Conservation (phyloP, 169 alveolate species). For the Plasmodium ovale region DNA sequence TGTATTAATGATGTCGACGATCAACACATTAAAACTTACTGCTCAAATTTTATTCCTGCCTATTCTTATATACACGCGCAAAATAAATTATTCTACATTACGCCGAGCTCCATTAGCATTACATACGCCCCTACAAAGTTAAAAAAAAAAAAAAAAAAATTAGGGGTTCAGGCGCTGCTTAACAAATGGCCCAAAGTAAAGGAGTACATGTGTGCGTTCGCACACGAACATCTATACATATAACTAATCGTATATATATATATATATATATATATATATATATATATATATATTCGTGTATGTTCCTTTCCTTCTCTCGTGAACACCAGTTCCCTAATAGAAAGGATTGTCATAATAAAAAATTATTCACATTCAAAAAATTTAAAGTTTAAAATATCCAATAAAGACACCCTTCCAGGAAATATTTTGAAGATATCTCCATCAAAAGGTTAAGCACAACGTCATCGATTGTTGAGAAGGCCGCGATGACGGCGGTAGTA, state of each 20-base stretch:
- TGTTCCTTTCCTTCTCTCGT: constrained; percentile 6
- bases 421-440: constrained; percentile 54
- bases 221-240: no score
- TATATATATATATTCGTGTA: constrained; percentile 11
- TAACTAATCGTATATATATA: no score
- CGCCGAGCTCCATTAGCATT: constrained; percentile 72
- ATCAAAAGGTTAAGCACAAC: constrained; percentile 28
- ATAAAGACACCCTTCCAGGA: constrained; percentile 45
- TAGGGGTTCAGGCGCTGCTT: no score
- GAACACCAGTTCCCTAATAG: constrained; percentile 34
- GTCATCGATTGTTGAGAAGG: no score
- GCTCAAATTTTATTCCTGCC: constrained; percentile 66
- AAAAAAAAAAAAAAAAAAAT: constrained; percentile 7
- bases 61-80: constrained; percentile 62
- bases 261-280: background rate
- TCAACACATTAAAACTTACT: constrained; percentile 54
- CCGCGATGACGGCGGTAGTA: no score
- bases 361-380: constrained; percentile 42
- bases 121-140: constrained; percentile 72
- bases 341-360: constrained; percentile 68
- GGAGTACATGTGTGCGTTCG: no score
- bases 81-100: constrained; percentile 53
- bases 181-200: no score
- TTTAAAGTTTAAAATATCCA: constrained; percentile 69
- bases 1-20: constrained; percentile 24